A percentile compares a stretch with the other conserved stretches of the same genome.
Evolutionary conservation across 768 basidiomycete genomes (phyloP).

Genomic region (Tylopilus plumbeoviolaceoides): DNA sequence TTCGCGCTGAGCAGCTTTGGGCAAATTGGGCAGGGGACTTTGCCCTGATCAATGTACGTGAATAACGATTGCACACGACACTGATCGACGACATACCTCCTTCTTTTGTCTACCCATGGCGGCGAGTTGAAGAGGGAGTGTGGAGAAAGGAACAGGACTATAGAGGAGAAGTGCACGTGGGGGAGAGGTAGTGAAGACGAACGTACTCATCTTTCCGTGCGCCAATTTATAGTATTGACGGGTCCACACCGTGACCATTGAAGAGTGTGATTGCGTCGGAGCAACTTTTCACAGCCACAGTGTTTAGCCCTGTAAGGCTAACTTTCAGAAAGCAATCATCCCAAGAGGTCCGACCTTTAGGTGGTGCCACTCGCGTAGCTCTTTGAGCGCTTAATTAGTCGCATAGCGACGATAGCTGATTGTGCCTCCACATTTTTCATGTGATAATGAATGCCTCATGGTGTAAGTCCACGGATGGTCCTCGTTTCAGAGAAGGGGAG

Average conservation of each 20-base stretch:
- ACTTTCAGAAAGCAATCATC: slow-evolving; percentile 17
- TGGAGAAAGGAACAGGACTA: not conserved
- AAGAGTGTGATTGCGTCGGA: slow-evolving; percentile 25
- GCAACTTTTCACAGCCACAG: slow-evolving; percentile 10
- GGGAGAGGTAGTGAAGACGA: not conserved
- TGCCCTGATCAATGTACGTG: slow-evolving; percentile 1
- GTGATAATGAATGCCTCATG: slow-evolving; percentile 11
- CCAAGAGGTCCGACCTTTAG: slow-evolving; percentile 15
- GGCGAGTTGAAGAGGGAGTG: not conserved
- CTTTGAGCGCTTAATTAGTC: slow-evolving; percentile 24
- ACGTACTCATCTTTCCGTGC: not conserved
- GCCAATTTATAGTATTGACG: slow-evolving; percentile 16
- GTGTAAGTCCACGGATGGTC: not conserved
- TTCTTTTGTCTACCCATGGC: not conserved
- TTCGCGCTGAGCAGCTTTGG: slow-evolving; percentile 15
- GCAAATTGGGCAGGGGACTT: slow-evolving; percentile 15
- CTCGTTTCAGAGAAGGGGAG: not conserved
- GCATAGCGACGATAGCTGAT: slow-evolving; percentile 16
- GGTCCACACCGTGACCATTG: slow-evolving; percentile 13
- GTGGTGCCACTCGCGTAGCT: slow-evolving; percentile 15
- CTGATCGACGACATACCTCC: slow-evolving; percentile 10
- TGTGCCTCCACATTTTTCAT: slow-evolving; percentile 17
- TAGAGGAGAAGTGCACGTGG: not conserved
- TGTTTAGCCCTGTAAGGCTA: slow-evolving; percentile 11
- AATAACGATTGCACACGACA: not conserved